Evolutionary conservation across 768 basidiomycete species (phyloP).

Genomic region (Tubosaeta sp.): DNA sequence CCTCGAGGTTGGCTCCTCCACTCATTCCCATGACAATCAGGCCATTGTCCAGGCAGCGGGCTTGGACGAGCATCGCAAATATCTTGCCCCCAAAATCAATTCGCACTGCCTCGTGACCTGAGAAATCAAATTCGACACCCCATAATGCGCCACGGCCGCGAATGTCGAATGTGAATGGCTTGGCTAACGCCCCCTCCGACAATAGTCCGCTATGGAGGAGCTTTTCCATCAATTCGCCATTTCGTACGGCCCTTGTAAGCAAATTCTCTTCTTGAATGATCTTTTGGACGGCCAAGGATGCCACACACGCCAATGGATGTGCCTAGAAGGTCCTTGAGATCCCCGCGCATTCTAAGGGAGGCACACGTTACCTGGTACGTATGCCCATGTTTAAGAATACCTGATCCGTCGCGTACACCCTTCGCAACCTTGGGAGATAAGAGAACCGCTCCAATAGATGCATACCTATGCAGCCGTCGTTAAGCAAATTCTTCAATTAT

Average conservation of each 20-base stretch:
- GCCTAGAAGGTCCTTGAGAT: constrained; percentile 38
- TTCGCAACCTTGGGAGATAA: constrained; percentile 67
- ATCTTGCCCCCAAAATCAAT: constrained; percentile 47
- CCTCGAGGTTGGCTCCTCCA: constrained; percentile 66
- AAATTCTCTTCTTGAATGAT: constrained; percentile 68
- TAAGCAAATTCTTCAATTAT: not conserved
- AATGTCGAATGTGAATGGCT: constrained; percentile 71
- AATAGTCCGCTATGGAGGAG: constrained; percentile 54
- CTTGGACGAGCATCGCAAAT: constrained; percentile 72
- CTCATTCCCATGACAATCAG: constrained; percentile 71
- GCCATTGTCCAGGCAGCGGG: constrained; percentile 60
- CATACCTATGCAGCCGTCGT: constrained; percentile 50
- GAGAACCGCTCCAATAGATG: constrained; percentile 76
- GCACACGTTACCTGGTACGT: constrained; percentile 61
- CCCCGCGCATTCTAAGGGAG: not conserved
- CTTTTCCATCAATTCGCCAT: constrained; percentile 56
- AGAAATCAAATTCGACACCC: constrained; percentile 79
- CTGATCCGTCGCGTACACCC: constrained; percentile 64
- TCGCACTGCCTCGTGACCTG: constrained; percentile 35
- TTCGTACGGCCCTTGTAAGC: constrained; percentile 56
- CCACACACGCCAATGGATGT: constrained; percentile 73
- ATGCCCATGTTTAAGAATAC: constrained; percentile 80
- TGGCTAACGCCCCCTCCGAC: constrained; percentile 51
- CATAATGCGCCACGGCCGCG: constrained; percentile 84
- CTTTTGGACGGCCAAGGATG: constrained; percentile 76